Percentiles rank a stretch among this genome's conserved stretches.
These are phyloP conservation scores for Nicotiana rustica DNA, from an alignment of 305 asterid species.

Conservation along the genomic window DNA sequence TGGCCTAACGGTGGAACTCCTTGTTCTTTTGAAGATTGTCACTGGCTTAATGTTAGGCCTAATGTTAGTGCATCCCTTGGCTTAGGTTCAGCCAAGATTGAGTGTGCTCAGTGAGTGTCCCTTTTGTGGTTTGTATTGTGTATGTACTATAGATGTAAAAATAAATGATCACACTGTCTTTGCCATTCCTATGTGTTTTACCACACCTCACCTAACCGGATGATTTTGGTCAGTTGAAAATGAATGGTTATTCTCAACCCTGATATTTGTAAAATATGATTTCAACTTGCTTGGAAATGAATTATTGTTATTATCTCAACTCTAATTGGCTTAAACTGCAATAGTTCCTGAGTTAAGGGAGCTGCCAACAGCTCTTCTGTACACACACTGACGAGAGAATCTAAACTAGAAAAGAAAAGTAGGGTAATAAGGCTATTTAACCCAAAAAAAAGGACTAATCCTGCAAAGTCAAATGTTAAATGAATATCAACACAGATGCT, in stretches of 20 bases:
- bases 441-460: background rate
- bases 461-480: constrained; percentile 24
- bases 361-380: constrained; percentile 21
- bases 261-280: too few species aligned
- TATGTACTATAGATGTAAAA: background rate
- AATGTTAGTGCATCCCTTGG: background rate
- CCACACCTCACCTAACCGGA: too few species aligned
- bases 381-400: constrained; percentile 23
- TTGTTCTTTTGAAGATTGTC: constrained; percentile 79
- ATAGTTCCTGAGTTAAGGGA: background rate
- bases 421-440: too few species aligned
- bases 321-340: too few species aligned
- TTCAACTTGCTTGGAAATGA: too few species aligned
- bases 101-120: constrained; percentile 26
- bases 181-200: too few species aligned
- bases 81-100: background rate
- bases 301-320: background rate
- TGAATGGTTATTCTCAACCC: too few species aligned
- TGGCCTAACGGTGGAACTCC: constrained; percentile 59
- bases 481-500: constrained; percentile 5
- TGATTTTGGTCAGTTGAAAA: background rate
- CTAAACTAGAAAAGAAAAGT: constrained; percentile 18
- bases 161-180: background rate
- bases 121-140: background rate
- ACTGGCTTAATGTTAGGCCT: constrained; percentile 61